phyloP scores from a whole-genome alignment of 1,139 yeast species.

The Suhomyces atakaporum region DNA sequence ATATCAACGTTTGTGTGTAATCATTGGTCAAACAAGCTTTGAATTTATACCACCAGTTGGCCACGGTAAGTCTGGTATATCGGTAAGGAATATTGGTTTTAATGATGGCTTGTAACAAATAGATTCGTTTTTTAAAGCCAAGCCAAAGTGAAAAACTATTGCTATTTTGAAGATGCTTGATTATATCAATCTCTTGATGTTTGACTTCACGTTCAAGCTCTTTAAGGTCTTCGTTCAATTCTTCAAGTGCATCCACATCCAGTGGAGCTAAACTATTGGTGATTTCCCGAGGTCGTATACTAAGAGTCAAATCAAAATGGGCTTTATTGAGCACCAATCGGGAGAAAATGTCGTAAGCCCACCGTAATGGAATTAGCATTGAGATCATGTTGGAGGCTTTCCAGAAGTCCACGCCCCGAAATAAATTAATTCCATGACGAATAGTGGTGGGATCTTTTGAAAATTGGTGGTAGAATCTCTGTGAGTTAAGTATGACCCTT shows the following conservation, averaged over 20 bases:
- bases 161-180: background rate
- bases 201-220: conserved; percentile 5
- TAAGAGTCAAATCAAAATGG: conserved; percentile 40
- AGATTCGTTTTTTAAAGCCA: conserved; percentile 4
- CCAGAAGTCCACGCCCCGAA: conserved; percentile 32
- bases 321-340: conserved; percentile 45
- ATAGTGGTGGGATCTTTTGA: conserved; percentile 6
- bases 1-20: conserved; percentile 31
- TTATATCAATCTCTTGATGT: background rate
- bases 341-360: conserved; percentile 41
- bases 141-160: background rate
- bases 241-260: conserved; percentile 32
- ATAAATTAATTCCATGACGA: conserved; percentile 4
- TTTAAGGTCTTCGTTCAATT: conserved; percentile 14
- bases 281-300: conserved; percentile 37
- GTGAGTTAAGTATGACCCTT: conserved; percentile 19
- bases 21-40: conserved; percentile 40
- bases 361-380: conserved; percentile 37
- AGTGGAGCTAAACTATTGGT: conserved; percentile 33
- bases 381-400: conserved; percentile 37
- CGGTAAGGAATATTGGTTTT: conserved; percentile 8
- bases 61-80: conserved; percentile 9
- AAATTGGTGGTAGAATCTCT: background rate
- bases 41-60: conserved; percentile 23
- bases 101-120: conserved; percentile 4